Percentiles rank a stretch among this genome's conserved stretches.
These are phyloP conservation scores for Stagonosporopsis cucurbitacearum DNA, from an alignment of 2,329 filamentous ascomycete species.

Conservation along the genomic window DNA sequence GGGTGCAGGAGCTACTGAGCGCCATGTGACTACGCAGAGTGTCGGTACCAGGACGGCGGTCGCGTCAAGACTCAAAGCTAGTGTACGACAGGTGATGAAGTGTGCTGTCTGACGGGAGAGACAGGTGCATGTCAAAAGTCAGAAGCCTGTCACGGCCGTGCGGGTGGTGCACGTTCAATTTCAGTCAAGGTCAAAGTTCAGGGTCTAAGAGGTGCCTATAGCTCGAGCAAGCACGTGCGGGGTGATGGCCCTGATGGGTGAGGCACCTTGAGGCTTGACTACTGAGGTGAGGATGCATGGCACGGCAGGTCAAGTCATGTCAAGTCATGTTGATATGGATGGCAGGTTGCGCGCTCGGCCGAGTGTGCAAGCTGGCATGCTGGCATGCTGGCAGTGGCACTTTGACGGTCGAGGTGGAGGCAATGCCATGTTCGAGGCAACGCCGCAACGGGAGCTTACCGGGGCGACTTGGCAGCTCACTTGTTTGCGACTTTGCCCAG, in stretches of 20 bases:
- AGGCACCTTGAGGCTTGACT: too few relatives aligned
- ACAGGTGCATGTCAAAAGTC: not conserved
- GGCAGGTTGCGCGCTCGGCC: not conserved
- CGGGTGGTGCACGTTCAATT: too few relatives aligned
- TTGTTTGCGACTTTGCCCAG: slow-evolving; percentile 10
- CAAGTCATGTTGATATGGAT: too few relatives aligned
- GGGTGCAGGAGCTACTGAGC: not conserved
- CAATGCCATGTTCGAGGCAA: slow-evolving; percentile 3
- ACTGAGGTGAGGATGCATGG: too few relatives aligned
- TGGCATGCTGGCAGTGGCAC: too few relatives aligned
- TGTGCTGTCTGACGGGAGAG: not conserved
- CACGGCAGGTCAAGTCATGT: too few relatives aligned
- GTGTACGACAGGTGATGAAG: not conserved
- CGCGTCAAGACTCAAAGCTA: not conserved
- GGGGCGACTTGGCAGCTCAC: slow-evolving; percentile 9
- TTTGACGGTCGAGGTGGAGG: slow-evolving; percentile 5
- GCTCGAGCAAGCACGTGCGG: slow-evolving; percentile 2
- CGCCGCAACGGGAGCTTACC: slow-evolving; percentile 2
- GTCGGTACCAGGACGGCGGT: not conserved
- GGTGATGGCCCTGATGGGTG: too few relatives aligned
- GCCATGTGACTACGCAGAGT: not conserved
- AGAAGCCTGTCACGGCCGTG: slow-evolving; percentile 11
- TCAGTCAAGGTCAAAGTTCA: too few relatives aligned
- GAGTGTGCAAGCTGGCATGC: too few relatives aligned
- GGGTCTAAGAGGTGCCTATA: slow-evolving; percentile 5